A percentile compares a stretch with the other conserved stretches of the same genome.
Evolutionary conservation across 2,329 filamentous ascomycete species (phyloP).

Genomic region (Aurifilum marmelostoma): DNA sequence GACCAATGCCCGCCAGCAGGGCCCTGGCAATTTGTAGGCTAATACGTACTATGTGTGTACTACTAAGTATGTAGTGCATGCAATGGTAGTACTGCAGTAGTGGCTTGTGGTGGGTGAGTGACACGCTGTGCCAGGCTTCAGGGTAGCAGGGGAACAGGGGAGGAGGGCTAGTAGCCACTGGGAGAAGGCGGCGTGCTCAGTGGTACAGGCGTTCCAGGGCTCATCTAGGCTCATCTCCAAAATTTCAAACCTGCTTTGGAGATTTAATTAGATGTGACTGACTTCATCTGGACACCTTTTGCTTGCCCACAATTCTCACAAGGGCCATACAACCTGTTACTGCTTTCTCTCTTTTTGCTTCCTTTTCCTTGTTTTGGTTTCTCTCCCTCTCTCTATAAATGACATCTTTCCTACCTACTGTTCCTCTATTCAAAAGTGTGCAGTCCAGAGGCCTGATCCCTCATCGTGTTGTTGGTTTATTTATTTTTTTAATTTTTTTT

Average conservation of each 20-base stretch:
- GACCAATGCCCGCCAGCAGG: constrained; percentile 1
- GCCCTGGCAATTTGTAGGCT: background rate
- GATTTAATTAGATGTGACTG: constrained; percentile 10
- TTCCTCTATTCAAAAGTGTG: background rate
- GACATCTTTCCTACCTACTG: no score
- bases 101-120: background rate
- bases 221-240: constrained; percentile 8
- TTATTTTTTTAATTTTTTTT: background rate
- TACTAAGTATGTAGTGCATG: no score
- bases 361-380: background rate
- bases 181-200: background rate
- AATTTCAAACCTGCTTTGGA: constrained; percentile 11
- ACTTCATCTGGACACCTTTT: constrained; percentile 11
- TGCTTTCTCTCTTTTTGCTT: background rate
- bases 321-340: background rate
- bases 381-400: background rate
- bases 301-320: background rate
- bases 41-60: no score
- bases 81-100: background rate
- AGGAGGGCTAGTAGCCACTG: background rate
- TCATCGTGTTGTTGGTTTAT: background rate
- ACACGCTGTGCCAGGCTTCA: background rate
- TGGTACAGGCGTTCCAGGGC: background rate
- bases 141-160: background rate
- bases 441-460: background rate